Base-by-base conservation (phyloP, 805 yeast genomes). In the Saccharomyces jurei region DNA sequence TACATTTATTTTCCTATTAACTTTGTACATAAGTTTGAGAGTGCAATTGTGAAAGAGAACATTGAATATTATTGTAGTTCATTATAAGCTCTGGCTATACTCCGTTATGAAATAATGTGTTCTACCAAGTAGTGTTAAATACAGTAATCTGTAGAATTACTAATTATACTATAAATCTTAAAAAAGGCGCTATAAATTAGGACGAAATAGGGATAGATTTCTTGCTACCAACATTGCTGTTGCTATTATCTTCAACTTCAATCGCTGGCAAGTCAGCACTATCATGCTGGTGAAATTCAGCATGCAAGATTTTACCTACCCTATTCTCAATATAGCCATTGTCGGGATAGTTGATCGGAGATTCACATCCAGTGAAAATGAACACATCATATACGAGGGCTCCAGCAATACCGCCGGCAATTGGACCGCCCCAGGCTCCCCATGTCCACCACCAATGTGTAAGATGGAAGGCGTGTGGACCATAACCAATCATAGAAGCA, bases 341-440 rank as follows among this genome's bases (percentile, higher is more conserved):
- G 50, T 59, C 62, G 2, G 72, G 71, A 62, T 71, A 69, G 60
- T 75, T 75, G 52, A 75, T 58, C 41, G 78, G 78, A 25, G 77
- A 73, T 56, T 75, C 78, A 22, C 69, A 60, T n/a, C 79, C 79
- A 50, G 74, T 72, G 61, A 72, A 75, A 53, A 76, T 60, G 54
- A 77, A 71, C 36, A 74, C 50, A 59, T 77, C 81, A 60, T 77
- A 77, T 21, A 75, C 52, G 52, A 74, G 63, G 14, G 71, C 78
- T 50, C 81, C 81, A 25, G 69, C 57, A 52, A 74, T 62, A 50
- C 75, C 70, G n/a, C 81, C 81, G 36, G 74, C 62, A 48, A 71
- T 58, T 27, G 81, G 79, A 22, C 73, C 75, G 41, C 67, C 56
- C 73, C 71, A 49, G 56, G 63, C 51, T 68, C 66, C 69, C 73